Evolutionary conservation across 2,329 filamentous ascomycete genomes (phyloP).

Genomic region (Aspergillus viridinutans): DNA sequence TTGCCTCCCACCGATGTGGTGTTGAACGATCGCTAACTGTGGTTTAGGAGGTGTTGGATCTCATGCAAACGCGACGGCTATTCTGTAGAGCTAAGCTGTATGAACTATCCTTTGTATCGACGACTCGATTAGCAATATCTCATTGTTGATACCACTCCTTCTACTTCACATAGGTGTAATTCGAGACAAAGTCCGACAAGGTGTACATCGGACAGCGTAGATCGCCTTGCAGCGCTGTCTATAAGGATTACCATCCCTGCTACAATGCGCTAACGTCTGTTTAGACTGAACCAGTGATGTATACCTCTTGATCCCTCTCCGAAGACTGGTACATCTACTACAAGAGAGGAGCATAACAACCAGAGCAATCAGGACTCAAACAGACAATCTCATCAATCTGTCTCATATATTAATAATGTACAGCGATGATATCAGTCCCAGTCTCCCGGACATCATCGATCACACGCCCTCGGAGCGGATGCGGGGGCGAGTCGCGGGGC

Average conservation of each 20-base stretch:
- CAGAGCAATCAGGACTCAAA: background rate
- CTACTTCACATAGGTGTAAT: too few relatives aligned
- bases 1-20: background rate
- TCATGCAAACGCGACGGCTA: constrained; percentile 32
- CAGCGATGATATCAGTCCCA: background rate
- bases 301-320: background rate
- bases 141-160: background rate
- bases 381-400: background rate
- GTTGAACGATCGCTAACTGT: background rate
- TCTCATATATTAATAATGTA: background rate
- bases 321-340: background rate
- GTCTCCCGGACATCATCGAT: background rate
- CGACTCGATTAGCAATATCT: background rate
- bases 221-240: too few relatives aligned
- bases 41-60: constrained; percentile 28
- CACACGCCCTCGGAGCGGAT: background rate
- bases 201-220: too few relatives aligned
- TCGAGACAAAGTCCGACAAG: too few relatives aligned
- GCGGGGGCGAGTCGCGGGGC: background rate
- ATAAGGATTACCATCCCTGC: too few relatives aligned
- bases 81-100: constrained; percentile 17
- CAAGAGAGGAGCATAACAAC: background rate
- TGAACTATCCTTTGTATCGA: background rate
- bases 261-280: background rate
- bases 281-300: background rate